Evolutionary conservation across 495 filamentous ascomycete genomes (phyloP).

Genomic region (Letharia columbiana): DNA sequence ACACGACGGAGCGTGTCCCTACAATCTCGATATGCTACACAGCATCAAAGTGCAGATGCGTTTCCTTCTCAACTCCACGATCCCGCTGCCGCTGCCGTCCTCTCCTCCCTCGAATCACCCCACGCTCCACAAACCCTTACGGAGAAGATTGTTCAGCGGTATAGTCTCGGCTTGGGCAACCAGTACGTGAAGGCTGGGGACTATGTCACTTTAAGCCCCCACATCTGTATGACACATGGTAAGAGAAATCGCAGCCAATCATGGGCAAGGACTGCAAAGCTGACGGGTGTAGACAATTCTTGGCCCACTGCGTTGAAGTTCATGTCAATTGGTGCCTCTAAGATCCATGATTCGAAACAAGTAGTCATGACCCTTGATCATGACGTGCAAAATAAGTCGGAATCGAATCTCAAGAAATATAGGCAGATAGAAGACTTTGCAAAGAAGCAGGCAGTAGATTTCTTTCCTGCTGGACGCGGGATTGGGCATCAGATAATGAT

Average conservation of each 20-base stretch:
- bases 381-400: slow-evolving; percentile 82
- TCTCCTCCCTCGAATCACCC: slow-evolving; percentile 35
- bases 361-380: slow-evolving; percentile 89
- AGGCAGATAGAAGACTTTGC: slow-evolving; percentile 81
- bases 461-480: slow-evolving; percentile 74
- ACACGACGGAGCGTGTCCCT: too few species aligned
- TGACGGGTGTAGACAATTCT: slow-evolving; percentile 55
- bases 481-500: slow-evolving; percentile 91
- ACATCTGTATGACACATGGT: slow-evolving; percentile 72
- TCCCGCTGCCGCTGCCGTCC: slow-evolving; percentile 35
- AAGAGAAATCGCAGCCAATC: too few species aligned
- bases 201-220: slow-evolving; percentile 70
- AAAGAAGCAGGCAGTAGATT: slow-evolving; percentile 66
- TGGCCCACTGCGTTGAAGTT: slow-evolving; percentile 83
- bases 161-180: slow-evolving; percentile 59
- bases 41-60: slow-evolving; percentile 36
- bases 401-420: slow-evolving; percentile 80
- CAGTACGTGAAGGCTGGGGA: slow-evolving; percentile 70
- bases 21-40: slow-evolving; percentile 24
- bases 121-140: slow-evolving; percentile 67
- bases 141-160: slow-evolving; percentile 83
- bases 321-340: slow-evolving; percentile 76
- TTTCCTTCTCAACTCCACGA: slow-evolving; percentile 45
- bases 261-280: too few species aligned
- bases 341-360: slow-evolving; percentile 63